Evolutionary conservation across 2,329 filamentous ascomycete genomes (phyloP), one percentile per base, ranked within the genome.

Genomic region (Trichoderma lentiforme): DNA sequence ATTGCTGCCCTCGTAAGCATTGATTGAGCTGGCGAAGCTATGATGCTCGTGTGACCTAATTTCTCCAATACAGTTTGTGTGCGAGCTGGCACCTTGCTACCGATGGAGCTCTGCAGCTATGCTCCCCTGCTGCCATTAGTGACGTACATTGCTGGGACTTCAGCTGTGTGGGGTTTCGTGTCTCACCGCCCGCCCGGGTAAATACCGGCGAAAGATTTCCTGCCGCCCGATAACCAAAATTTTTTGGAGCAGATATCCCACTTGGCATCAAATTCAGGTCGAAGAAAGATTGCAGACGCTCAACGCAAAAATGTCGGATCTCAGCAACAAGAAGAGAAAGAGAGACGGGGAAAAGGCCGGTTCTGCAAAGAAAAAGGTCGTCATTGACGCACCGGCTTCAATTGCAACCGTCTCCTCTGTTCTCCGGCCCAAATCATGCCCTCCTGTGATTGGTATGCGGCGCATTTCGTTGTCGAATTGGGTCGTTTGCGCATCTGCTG

Each of bases 241-340:
- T 73, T 76, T 77, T 76, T 75, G 76, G 74, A 72, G 66, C 47
- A 72, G 69, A 66, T 76, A 78, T 77, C 76, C 76, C 77, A 77
- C 73, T 56, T 70, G 64, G 72, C 30, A 28, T 34, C 53, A 70
- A 51, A 32, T 36, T 43, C 56, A 36, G 43, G 63, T 43, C 71
- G 26, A 47, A 36, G 57, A 34, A 39, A 64, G 9, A 64, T 32
- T 36, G 39, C n/a, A 47, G 51, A 51, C 26, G n/a, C 53, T 8
- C 18, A 34, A 4, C n/a, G 70, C 56, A 71, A 28, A 60, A 47
- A 86, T 85, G 84, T 80, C 80, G 36, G 80, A 82, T 62, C 72
- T 77, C 51, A 82, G 79, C 72, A 80, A 77, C 71, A 86, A 86
- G 77, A 90, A 90, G 80, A 83, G 88, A 71, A 90, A 90, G 81